A percentile compares a stretch with the other conserved stretches of the same genome.
These are phyloP conservation scores for Acanthamoeba triangularis DNA, from an alignment of 208 protist species.

Conservation along the genomic window DNA sequence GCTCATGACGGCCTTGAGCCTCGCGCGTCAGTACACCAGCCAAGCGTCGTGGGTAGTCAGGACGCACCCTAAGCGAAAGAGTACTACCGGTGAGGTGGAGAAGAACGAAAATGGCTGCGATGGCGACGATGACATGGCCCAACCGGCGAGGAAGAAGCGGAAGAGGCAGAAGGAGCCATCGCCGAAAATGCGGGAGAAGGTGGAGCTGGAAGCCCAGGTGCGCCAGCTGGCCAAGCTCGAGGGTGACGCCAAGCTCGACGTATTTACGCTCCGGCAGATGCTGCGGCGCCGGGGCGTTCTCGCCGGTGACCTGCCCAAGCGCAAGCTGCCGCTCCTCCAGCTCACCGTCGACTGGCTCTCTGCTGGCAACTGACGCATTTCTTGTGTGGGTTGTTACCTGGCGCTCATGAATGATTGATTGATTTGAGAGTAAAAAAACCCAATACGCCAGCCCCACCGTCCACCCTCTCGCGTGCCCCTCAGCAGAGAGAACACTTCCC, in stretches of 20 bases:
- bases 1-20: not conserved
- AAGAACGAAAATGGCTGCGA: not conserved
- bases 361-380: not conserved
- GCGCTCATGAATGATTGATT: too few species aligned
- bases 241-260: not conserved
- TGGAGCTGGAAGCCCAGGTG: not conserved
- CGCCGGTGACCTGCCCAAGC: not conserved
- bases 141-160: not conserved
- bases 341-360: not conserved
- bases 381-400: too few species aligned
- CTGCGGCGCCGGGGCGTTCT: not conserved
- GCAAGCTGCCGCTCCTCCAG: not conserved
- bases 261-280: not conserved
- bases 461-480: too few species aligned
- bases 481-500: not conserved
- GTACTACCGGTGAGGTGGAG: not conserved
- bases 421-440: too few species aligned
- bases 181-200: not conserved
- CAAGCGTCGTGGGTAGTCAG: not conserved
- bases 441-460: too few species aligned
- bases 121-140: not conserved
- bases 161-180: not conserved
- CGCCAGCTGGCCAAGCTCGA: not conserved
- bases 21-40: not conserved
- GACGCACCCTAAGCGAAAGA: not conserved